Base-by-base conservation (phyloP, 1,284 basidiomycete genomes). In the Fomitopsis palustris region DNA sequence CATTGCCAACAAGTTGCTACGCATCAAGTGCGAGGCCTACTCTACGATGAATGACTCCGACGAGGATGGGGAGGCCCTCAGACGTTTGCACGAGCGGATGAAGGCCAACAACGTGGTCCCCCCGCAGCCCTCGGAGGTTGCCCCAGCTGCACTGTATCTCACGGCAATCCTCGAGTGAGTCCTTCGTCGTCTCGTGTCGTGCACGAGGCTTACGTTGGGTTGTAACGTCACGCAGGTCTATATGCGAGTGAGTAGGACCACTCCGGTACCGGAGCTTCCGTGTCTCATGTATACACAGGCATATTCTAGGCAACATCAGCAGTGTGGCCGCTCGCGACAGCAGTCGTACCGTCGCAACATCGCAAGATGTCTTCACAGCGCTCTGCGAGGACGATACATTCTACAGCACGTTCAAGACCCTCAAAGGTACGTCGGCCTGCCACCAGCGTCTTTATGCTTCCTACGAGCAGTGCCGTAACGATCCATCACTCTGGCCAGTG, bases 121-220 rank as follows among this genome's bases (percentile, higher is more conserved):
- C 19, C 87, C 87, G 16, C 83, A 80, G 55, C 65, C 80, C 33
- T 69, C 78, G 2, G 75, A 88, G n/a, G 74, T 95, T n/a, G 85
- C 88, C 14, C 92, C 93, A 3, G 90, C 93, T 25, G 88, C 91
- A 17, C 72, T 96, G 49, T 96, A 95, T 79, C 79, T 95, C 57
- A 95, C 94, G 12, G 93, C 93, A n/a, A 90, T 96, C 62, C 78
- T 96, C 43, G 94, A 96, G 94, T 95, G 71, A 76, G 92, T 85
- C 31, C 60, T 60, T 52, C 19, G 41, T 47, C 65, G 66, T 60
- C 14, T 29, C n/a, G 45, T 31, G 51, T 51, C 39, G 53, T 49
- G 9, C 39, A 2, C 47, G 38, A 19, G 38, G 59, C 52, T 53
- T 56, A 64, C 35, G 64, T 53, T 27, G 4, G 21, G 9, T 37